Evolutionary conservation across 202 grass and related monocot species (phyloP).

Genomic region (Carex arenaria): DNA sequence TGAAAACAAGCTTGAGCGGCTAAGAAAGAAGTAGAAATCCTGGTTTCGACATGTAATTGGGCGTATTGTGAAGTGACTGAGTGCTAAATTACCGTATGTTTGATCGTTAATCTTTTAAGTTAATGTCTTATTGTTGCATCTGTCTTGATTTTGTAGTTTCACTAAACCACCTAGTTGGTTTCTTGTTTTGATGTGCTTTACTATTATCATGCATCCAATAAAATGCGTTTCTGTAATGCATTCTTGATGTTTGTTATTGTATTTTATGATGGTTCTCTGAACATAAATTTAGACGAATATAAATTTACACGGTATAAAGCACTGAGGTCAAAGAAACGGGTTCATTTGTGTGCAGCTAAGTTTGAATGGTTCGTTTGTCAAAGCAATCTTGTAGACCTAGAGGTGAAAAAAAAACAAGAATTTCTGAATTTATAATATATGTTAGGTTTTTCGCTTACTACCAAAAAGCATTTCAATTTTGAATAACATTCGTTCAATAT

Average conservation of each 20-base stretch:
- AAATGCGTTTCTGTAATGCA: neutral
- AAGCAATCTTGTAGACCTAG: neutral
- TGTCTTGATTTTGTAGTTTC: neutral
- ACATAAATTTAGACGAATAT: neutral
- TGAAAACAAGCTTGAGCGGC: neutral
- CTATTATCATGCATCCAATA: neutral
- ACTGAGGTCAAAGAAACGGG: neutral
- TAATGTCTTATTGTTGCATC: neutral
- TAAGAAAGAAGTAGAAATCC: neutral
- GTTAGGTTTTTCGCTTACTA: no score
- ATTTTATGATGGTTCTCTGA: neutral
- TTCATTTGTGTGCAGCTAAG: neutral
- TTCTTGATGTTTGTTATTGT: neutral
- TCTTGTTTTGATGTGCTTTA: neutral
- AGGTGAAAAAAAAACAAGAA: neutral
- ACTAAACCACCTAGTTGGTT: neutral
- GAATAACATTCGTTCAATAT: no score
- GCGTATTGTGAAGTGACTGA: slow-evolving; percentile 2
- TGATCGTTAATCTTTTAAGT: neutral
- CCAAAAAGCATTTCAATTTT: no score
- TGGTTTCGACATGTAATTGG: neutral
- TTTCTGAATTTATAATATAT: neutral
- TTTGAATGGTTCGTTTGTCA: neutral
- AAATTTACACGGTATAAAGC: neutral
- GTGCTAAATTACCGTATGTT: neutral